These are phyloP conservation scores for Ophiostoma sp. DNA, from an alignment of 2,329 filamentous ascomycete species.

Conservation along the genomic window DNA sequence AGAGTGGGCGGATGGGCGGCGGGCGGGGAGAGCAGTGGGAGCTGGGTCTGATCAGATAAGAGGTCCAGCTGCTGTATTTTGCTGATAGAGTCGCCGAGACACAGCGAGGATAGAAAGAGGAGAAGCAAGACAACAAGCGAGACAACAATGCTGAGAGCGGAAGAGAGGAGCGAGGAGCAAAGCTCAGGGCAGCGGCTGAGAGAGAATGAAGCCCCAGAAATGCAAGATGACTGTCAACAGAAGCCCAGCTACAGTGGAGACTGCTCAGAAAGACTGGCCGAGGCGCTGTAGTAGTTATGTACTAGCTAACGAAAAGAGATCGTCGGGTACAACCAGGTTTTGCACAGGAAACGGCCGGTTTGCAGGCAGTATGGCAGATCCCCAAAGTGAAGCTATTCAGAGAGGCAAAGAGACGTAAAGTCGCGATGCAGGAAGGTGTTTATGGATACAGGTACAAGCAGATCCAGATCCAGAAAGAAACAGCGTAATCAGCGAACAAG, in stretches of 20 bases:
- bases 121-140: slow-evolving; percentile 1
- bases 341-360: background rate
- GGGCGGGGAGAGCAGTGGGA: slow-evolving; percentile 3
- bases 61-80: background rate
- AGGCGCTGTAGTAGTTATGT: background rate
- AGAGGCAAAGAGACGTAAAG: background rate
- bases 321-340: background rate
- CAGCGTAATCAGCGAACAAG: background rate
- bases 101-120: background rate
- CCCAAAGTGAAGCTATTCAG: slow-evolving; percentile 7
- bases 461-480: background rate
- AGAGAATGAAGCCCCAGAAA: background rate
- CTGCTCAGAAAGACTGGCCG: background rate
- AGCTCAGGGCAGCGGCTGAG: background rate
- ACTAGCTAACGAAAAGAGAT: background rate
- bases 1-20: slow-evolving; percentile 5
- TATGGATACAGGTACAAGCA: background rate
- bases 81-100: background rate
- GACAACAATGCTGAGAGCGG: background rate
- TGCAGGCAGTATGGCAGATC: background rate
- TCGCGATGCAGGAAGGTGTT: background rate
- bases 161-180: background rate
- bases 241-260: background rate
- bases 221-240: background rate
- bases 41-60: slow-evolving; percentile 5